A percentile compares a stretch with the other conserved stretches of the same genome.
Evolutionary conservation across 2,329 filamentous ascomycete genomes (phyloP).

Genomic region (Exophiala sideris): DNA sequence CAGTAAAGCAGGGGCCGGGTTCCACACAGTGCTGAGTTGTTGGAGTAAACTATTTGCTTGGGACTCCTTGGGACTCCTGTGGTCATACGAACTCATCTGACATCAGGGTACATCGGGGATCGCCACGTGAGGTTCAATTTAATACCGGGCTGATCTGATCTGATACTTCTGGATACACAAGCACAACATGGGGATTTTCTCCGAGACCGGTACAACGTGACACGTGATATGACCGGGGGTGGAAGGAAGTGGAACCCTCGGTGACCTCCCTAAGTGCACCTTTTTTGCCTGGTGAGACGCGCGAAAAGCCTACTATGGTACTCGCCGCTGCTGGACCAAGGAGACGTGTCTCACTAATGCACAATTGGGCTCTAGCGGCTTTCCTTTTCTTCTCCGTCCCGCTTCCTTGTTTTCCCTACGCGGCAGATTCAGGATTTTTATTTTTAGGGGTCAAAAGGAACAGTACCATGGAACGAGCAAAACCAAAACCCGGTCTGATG

Average conservation of each 20-base stretch:
- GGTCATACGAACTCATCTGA: no score
- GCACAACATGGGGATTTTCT: background rate
- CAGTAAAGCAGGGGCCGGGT: no score
- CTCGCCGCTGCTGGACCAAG: background rate
- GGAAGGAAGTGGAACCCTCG: no score
- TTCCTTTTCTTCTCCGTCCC: background rate
- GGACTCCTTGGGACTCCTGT: no score
- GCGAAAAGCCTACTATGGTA: no score
- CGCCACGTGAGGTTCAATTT: background rate
- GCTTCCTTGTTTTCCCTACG: background rate
- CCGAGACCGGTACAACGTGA: background rate
- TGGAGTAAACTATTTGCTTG: no score
- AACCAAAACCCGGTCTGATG: background rate
- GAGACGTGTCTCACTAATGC: conserved; percentile 1
- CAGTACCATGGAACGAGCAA: background rate
- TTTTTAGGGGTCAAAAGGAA: background rate
- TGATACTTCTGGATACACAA: no score
- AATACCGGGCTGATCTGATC: background rate
- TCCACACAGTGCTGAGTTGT: no score
- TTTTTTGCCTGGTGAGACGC: no score
- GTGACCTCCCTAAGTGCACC: no score
- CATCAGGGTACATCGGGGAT: background rate
- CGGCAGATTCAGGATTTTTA: background rate
- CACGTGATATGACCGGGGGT: no score
- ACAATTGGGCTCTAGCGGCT: background rate